Base-by-base conservation (phyloP, 768 basidiomycete species). In the Suillus luteus region DNA sequence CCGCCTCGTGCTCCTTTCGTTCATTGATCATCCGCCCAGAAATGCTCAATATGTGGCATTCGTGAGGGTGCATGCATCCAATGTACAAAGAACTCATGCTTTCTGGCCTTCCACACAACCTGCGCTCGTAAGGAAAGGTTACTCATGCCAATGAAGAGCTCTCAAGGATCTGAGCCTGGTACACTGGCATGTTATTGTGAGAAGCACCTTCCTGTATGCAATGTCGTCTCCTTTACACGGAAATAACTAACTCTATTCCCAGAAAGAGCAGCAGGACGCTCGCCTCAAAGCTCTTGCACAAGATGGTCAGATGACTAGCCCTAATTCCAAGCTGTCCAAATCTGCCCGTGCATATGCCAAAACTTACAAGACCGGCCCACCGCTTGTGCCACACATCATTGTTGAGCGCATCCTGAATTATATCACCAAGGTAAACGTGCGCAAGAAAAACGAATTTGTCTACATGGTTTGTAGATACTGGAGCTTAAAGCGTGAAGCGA, bases 401-500 rank as follows among this genome's bases (percentile, higher is more conserved):
- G 86, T 93, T n/a, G 83, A 90, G 7, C 85, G 89, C 10, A 88
- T 99, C 59, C 65, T 87, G 27, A 81, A 84, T 60, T 98, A 99
- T 69, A 87, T 92, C 43, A 73, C 74, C 43, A 88, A 86, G 68
- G 80, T 96, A 48, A 80, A 74, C 38, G 78, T 97, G 5, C 80
- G 90, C 65, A 94, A 92, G 74, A 93, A 91, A 71, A 69, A 77
- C 3, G 89, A 92, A 52, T 92, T 96, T 62, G 77, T 99, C 14
- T 83, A 87, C 55, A 76, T 86, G 70, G 81, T 95, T 38, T 96
- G 92, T 70, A 85, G 87, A 71, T 99, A 98, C 71, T 99, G 97
- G 97, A 98, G 97, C 76, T 75, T 99, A 75, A 99, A 99, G 78
- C 81, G 97, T 5, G 96, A 99, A 73, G 93, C 88, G 1, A 84